Evolutionary conservation across 192 early-diverging fungal genomes (phyloP).

Genomic region (Gryganskiella cystojenkinii): DNA sequence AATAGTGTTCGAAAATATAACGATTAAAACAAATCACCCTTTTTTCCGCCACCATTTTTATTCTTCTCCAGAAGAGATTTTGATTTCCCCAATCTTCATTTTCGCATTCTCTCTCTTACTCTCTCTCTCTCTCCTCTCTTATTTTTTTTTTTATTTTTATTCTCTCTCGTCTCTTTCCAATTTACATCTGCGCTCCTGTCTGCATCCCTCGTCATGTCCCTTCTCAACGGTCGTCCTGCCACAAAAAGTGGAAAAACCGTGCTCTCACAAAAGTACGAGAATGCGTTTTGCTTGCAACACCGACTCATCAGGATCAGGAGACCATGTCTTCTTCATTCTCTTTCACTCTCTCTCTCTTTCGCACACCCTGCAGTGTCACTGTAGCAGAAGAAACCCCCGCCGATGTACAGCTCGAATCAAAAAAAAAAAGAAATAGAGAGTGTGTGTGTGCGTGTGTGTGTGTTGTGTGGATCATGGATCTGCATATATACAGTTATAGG

Average conservation of each 20-base stretch:
- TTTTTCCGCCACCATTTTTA: too few species aligned
- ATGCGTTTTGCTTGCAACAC: too few species aligned
- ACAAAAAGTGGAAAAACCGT: constrained; percentile 30
- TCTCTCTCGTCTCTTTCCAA: not conserved
- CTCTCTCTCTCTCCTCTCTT: not conserved
- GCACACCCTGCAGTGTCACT: too few species aligned
- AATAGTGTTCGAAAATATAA: too few species aligned
- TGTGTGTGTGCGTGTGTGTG: not conserved
- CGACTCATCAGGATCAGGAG: too few species aligned
- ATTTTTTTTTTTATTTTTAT: not conserved
- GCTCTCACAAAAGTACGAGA: constrained; percentile 30
- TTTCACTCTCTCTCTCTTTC: too few species aligned
- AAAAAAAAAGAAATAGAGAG: not conserved
- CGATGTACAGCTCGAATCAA: not conserved
- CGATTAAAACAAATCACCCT: too few species aligned
- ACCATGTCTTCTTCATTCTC: not conserved
- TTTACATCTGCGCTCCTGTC: not conserved
- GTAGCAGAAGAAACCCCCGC: too few species aligned
- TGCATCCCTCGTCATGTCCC: not conserved
- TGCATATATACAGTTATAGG: too few species aligned
- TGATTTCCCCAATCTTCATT: not conserved
- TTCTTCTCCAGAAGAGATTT: too few species aligned
- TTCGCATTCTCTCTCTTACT: too few species aligned
- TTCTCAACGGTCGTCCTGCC: constrained; percentile 26
- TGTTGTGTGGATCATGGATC: too few species aligned